Base-by-base conservation (phyloP, 306 rosid species). In the Dryas drummondii region DNA sequence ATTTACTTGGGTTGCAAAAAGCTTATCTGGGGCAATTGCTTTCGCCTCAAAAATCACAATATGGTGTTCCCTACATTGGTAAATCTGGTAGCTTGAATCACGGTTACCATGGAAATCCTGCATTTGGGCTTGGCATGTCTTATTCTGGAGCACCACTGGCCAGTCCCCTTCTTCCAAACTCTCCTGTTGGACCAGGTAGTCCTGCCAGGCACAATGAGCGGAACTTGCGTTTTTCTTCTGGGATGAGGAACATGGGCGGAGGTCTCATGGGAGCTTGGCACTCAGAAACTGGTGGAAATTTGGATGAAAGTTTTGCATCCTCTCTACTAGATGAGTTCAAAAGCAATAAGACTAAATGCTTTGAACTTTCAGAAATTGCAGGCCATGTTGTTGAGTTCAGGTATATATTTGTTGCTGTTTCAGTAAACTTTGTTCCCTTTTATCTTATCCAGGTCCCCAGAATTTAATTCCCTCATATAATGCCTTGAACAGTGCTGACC, bases 251-350 rank as follows among this genome's bases (percentile, higher is more conserved):
- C 84, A 74, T 90, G 72, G 64, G 86, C 59, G 97, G 92, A 65
- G 88, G 89, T 52, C 77, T 87, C 82, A 68, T 88, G 87, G 97
- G 96, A 82, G 82, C 88, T 55, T 91, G 97, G 98, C 89, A 90
- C 69, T 68, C 84, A 0, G 97, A 91, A 81, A 65, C 82, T 60
- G 96, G 91, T 66, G 85, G 89, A 71, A 91, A 82, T 71, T 70
- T 92, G 16, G 94, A 89, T 61, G 99, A 91, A 75, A 84, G 70
- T 76, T 86, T 90, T 82, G 91, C 87, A 10, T 88, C 98, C 22
- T 87, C 98, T 56, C 80, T 96, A 80, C 75, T 96, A 46, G 97
- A 96, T 65, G 99, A 96, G 84, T 96, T 96, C 72, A 93, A 91
- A 78, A 86, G 89, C 87, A 91, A 89, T 44, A 93, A 91, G 81